phyloP scores from a whole-genome alignment of 192 early-diverging fungal species.

The Phycomyces blakesleeanus region DNA sequence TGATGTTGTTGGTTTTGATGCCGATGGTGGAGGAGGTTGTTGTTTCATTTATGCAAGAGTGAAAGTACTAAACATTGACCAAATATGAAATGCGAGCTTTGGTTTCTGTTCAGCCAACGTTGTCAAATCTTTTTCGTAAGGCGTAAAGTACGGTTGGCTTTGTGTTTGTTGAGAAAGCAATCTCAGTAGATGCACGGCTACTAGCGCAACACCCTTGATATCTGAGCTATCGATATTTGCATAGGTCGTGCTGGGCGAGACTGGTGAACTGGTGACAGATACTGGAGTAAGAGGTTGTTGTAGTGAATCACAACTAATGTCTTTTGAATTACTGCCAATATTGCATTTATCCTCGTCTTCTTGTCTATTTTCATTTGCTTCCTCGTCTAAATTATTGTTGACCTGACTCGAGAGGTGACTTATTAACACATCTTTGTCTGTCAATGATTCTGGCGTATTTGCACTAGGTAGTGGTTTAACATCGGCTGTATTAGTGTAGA shows the following conservation, averaged over 20 bases:
- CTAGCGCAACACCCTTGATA: conserved; percentile 16
- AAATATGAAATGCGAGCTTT: conserved; percentile 13
- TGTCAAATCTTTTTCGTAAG: conserved; percentile 24
- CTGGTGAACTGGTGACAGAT: conserved; percentile 1
- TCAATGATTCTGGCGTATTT: background rate
- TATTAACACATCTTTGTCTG: conserved; percentile 1
- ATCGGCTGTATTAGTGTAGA: conserved; percentile 20
- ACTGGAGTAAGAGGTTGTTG: background rate
- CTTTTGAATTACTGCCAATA: background rate
- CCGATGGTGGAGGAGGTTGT: no score
- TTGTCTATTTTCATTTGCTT: no score
- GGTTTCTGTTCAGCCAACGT: conserved; percentile 15
- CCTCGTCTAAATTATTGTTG: no score
- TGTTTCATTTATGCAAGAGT: background rate
- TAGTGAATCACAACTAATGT: background rate
- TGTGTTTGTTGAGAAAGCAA: conserved; percentile 16
- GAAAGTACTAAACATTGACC: conserved; percentile 5
- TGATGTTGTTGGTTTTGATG: no score
- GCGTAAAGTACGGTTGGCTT: conserved; percentile 18
- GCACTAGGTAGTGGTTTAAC: background rate
- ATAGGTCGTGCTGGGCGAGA: background rate
- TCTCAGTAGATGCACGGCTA: conserved; percentile 18
- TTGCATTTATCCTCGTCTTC: background rate
- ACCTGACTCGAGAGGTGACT: no score
- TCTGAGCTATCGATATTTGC: conserved; percentile 5